These are phyloP conservation scores for Shiraia bambusicola DNA, from an alignment of 2,329 filamentous ascomycete species.

Conservation along the genomic window DNA sequence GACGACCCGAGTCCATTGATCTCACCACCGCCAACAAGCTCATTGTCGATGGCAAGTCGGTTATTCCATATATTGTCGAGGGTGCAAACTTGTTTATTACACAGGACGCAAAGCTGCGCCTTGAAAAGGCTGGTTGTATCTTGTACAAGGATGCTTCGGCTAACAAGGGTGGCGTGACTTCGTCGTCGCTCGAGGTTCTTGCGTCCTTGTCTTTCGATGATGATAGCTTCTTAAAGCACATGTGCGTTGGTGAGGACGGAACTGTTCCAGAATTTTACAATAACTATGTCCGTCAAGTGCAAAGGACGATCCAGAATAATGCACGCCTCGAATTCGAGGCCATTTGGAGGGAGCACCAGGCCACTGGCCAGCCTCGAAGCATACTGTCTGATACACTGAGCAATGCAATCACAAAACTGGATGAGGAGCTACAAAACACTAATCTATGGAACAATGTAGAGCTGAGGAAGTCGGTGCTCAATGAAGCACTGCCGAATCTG, in stretches of 20 bases:
- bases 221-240: slow-evolving; percentile 81
- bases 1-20: slow-evolving; percentile 94
- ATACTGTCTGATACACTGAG: slow-evolving; percentile 91
- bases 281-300: slow-evolving; percentile 87
- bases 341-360: slow-evolving; percentile 91
- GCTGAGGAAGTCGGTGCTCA: slow-evolving; percentile 75
- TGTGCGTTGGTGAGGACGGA: slow-evolving; percentile 82
- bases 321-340: slow-evolving; percentile 94
- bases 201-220: slow-evolving; percentile 95
- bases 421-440: slow-evolving; percentile 92
- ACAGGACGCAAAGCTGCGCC: slow-evolving; percentile 91
- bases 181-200: slow-evolving; percentile 92
- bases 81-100: slow-evolving; percentile 98
- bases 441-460: slow-evolving; percentile 84
- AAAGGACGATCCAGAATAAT: slow-evolving; percentile 87
- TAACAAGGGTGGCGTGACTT: slow-evolving; percentile 98
- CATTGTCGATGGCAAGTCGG: slow-evolving; percentile 84
- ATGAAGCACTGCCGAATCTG: slow-evolving; percentile 81
- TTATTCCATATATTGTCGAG: slow-evolving; percentile 93
- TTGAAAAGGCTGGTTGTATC: slow-evolving; percentile 93
- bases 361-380: slow-evolving; percentile 76
- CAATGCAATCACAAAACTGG: slow-evolving; percentile 89
- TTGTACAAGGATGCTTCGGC: slow-evolving; percentile 97
- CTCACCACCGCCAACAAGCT: slow-evolving; percentile 82
- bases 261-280: slow-evolving; percentile 87